Percentiles rank a stretch among this genome's conserved stretches.
phyloP scores from a whole-genome alignment of 495 filamentous ascomycete species.

The Umbilicaria muhlenbergii region DNA sequence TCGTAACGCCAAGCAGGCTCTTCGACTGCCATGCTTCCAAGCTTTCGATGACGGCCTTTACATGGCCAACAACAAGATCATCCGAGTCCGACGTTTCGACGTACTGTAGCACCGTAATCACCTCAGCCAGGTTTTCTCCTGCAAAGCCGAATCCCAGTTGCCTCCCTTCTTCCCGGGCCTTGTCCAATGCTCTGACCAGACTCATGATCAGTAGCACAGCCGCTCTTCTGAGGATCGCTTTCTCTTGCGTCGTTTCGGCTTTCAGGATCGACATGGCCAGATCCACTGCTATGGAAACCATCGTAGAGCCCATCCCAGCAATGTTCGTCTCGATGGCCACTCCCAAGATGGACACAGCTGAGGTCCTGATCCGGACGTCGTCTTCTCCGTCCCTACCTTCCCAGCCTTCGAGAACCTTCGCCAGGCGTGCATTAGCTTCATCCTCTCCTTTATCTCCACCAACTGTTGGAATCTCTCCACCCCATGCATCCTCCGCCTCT shows the following conservation, averaged over 20 bases:
- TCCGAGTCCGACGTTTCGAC: slow-evolving; percentile 56
- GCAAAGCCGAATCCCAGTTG: slow-evolving; percentile 47
- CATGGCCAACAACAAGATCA: slow-evolving; percentile 56
- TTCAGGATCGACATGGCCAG: slow-evolving; percentile 49
- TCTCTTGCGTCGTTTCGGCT: slow-evolving; percentile 45
- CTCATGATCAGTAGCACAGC: slow-evolving; percentile 54
- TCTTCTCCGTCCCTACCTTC: slow-evolving; percentile 50
- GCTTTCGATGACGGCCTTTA: slow-evolving; percentile 52
- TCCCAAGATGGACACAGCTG: slow-evolving; percentile 59
- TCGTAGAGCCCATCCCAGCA: slow-evolving; percentile 35
- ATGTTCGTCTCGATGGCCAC: slow-evolving; percentile 51
- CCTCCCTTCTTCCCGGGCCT: slow-evolving; percentile 32
- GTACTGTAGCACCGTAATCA: slow-evolving; percentile 48
- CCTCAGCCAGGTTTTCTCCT: slow-evolving; percentile 40
- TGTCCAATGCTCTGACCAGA: slow-evolving; percentile 49
- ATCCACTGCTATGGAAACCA: slow-evolving; percentile 46
- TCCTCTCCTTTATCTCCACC: slow-evolving; percentile 26
- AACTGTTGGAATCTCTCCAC: slow-evolving; percentile 30
- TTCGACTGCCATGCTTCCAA: slow-evolving; percentile 56
- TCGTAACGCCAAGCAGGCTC: slow-evolving; percentile 29
- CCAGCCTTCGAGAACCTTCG: slow-evolving; percentile 61
- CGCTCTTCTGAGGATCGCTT: slow-evolving; percentile 57
- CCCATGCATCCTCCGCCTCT: slow-evolving; percentile 35
- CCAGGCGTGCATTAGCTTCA: slow-evolving; percentile 32
- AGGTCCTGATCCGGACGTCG: slow-evolving; percentile 63